Base-by-base conservation (phyloP, 305 asterid genomes). In the Rubia occidens region DNA sequence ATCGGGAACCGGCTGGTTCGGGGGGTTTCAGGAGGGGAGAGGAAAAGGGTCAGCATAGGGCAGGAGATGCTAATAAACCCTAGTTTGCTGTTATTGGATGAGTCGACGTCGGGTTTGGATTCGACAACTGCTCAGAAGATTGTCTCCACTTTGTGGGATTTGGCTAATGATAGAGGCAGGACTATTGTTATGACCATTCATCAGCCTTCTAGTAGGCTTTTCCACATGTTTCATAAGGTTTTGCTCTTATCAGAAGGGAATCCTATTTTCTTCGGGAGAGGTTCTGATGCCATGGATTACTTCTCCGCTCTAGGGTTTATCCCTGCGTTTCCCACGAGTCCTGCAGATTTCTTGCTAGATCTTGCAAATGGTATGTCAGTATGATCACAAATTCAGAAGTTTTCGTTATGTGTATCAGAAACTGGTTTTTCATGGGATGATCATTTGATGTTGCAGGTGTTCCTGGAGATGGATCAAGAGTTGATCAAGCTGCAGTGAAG, bases 11-110 rank as follows among this genome's bases (percentile, higher is more conserved):
- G 77, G 1, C 18, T 70, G 1, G 8, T 82, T 67, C 79, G 97
- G 53, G 98, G 98, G 0, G 72, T 93, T 6, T 93, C 97, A 0
- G 97, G 95, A 0, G 98, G 96, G 0, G 98, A 93, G 79, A 59
- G 95, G 49, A 90, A 90, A 70, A 76, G 98, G 13, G 97, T 93
- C 3, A 93, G 96, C 59, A 93, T 93, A 4, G 98, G 96, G 0
- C 96, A 89, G 64, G 98, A 92, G 70, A 82, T 92, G 98, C 87
- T 92, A 0, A 85, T 90, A 65, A 90, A 92, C 71, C 98, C 97
- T 1, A 86, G 95, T 13, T 58, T 92, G 64, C 54, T 92, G 77
- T 78, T 93, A 49, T 85, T 93, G 43, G 97, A 93, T 45, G 96
- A 93, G 72, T 97, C 98, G 5, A 90, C 98, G 0, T 93, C 98